Evolutionary conservation across 2,329 filamentous ascomycete species (phyloP).

Genomic region (Fonsecaea multimorphosa): DNA sequence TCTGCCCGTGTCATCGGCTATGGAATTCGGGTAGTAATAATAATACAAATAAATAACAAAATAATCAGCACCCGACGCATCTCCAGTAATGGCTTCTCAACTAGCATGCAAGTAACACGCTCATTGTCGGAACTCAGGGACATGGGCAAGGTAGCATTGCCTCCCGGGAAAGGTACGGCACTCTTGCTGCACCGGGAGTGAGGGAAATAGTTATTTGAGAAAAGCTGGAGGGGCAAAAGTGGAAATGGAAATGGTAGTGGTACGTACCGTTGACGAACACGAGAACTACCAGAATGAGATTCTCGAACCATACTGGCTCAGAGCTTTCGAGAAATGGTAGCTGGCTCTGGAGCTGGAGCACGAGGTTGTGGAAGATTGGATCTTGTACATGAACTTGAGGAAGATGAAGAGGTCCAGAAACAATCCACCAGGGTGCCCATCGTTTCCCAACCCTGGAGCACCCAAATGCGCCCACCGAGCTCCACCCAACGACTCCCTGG

Average conservation of each 20-base stretch:
- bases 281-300: neutral
- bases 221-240: slow-evolving; percentile 3
- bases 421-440: slow-evolving; percentile 10
- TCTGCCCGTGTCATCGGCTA: slow-evolving; percentile 11
- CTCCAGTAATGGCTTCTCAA: neutral
- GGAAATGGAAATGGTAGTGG: neutral
- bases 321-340: neutral
- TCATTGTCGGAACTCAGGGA: neutral
- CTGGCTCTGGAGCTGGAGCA: neutral
- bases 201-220: slow-evolving; percentile 7
- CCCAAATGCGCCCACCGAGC: neutral
- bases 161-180: slow-evolving; percentile 10
- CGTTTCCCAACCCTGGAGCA: slow-evolving; percentile 10
- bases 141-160: slow-evolving; percentile 5
- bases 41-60: slow-evolving; percentile 22
- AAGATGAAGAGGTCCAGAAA: slow-evolving; percentile 22
- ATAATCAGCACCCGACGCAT: slow-evolving; percentile 4
- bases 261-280: neutral
- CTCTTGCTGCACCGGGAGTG: neutral
- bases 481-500: slow-evolving; percentile 3
- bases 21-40: slow-evolving; percentile 8
- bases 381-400: slow-evolving; percentile 20
- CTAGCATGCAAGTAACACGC: neutral
- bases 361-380: slow-evolving; percentile 13
- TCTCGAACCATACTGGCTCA: neutral